Evolutionary conservation across 73 alveolate species (phyloP), one percentile per base, ranked within the genome.

Genomic region (Tetrahymena borealis): DNA sequence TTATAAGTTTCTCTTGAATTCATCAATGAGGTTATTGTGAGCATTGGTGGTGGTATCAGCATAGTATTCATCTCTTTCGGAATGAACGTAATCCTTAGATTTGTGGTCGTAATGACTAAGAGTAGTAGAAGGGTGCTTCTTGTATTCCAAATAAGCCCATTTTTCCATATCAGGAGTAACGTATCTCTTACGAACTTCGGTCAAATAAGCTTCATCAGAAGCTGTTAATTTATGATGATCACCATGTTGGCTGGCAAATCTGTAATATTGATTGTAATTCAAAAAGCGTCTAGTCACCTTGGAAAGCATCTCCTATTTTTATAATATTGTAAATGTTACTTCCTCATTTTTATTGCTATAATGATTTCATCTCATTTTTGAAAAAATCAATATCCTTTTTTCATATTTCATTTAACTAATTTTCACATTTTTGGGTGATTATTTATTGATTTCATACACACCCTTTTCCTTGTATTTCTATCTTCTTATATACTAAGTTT

Each of bases 1-100:
- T 35, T 79, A 78, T 18, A 78, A 91, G 90, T 92, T 91, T 38
- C 90, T 78, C 91, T 92, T 92, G 33, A 92, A 78, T 38, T 90
- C 90, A 78, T 77, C 95, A 90, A 92, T 90, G 24, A 92, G 40
- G 79, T 42, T 78, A 79, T 92, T 92, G 77, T 92, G 92, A 11
- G 42, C 1, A 60, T 60, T 60, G 37, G 85, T 60, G 20, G 85
- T 35, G 28, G 28, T 35, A 60, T 60, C 85, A 60, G 85, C 85
- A 60, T 60, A 24, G 85, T 60, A 60, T 6, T 60, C 85, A 60
- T 60, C 85, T 60, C 85, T 60, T 60, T 60, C 85, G 35, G 85
- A 60, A n/a, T 60, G 38, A 60, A 60, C 38, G 35, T 60, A 60
- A 4, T 60, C 85, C 85, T 60, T 60, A 28, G 85, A 60, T 35